These are phyloP conservation scores for Rhododendron vialii DNA, from an alignment of 148 eudicot species.

Conservation along the genomic window DNA sequence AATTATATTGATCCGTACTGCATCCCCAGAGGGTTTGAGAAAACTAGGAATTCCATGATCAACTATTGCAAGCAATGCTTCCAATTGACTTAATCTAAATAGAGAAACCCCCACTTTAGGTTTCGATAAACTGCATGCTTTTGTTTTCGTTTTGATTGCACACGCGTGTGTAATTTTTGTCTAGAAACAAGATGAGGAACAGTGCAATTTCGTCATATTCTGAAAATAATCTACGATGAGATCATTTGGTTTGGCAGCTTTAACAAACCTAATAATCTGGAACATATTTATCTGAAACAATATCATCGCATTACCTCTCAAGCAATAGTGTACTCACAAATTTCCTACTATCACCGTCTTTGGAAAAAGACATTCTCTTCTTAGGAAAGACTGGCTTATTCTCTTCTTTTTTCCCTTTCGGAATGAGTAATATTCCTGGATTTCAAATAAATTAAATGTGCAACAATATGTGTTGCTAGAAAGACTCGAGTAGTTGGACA, in stretches of 20 bases:
- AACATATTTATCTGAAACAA: background rate
- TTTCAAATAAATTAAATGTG: background rate
- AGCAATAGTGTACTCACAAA: background rate
- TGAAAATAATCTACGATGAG: background rate
- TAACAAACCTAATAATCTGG: background rate
- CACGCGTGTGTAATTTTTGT: background rate
- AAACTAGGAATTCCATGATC: background rate
- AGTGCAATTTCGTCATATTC: background rate
- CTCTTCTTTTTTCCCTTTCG: background rate
- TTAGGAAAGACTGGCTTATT: background rate
- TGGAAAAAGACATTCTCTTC: too few species aligned
- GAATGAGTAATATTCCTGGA: background rate
- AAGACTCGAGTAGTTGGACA: background rate
- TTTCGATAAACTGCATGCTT: background rate
- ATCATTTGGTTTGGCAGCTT: background rate
- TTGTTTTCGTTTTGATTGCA: background rate
- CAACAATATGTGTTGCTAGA: background rate
- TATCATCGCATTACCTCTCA: background rate
- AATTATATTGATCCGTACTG: background rate
- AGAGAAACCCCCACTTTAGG: background rate
- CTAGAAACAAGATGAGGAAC: background rate
- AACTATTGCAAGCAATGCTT: background rate
- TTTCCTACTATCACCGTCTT: background rate
- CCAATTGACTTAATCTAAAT: background rate
- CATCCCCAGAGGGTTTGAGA: background rate